Evolutionary conservation across 108 stramenopile genomes (phyloP).

Genomic region (Cyclotella choctawhatcheeana): DNA sequence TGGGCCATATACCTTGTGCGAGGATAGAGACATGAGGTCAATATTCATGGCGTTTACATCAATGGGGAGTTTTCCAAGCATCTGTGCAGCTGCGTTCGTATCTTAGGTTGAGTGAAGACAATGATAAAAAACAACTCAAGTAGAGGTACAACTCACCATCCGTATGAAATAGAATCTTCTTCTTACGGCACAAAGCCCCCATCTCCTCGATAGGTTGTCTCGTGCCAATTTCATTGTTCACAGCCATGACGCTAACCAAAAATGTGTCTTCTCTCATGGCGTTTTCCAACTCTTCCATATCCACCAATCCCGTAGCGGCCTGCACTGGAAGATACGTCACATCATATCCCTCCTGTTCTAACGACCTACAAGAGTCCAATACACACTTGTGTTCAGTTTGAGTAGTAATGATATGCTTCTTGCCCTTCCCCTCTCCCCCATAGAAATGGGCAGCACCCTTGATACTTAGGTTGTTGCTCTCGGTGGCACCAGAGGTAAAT

Average conservation of each 20-base stretch:
- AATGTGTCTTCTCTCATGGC: constrained; percentile 94
- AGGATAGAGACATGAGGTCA: constrained; percentile 96
- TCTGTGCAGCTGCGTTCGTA: constrained; percentile 87
- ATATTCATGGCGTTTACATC: constrained; percentile 94
- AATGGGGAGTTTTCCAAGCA: constrained; percentile 97
- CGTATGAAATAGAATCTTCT: constrained; percentile 97
- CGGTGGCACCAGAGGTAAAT: constrained; percentile 98
- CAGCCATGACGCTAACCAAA: constrained; percentile 97
- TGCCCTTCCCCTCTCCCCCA: constrained; percentile 52
- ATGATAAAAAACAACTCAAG: background rate
- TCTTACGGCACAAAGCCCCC: constrained; percentile 90
- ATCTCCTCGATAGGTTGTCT: constrained; percentile 96
- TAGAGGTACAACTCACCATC: constrained; percentile 65
- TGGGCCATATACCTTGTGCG: constrained; percentile 99
- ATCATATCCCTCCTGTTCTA: constrained; percentile 98
- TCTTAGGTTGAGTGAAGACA: too few relatives aligned
- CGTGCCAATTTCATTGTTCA: constrained; percentile 99
- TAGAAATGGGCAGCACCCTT: constrained; percentile 98
- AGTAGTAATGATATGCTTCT: constrained; percentile 97
- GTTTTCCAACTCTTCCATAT: constrained; percentile 86
- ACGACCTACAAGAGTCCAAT: constrained; percentile 93
- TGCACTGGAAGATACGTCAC: constrained; percentile 97
- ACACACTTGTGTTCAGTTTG: constrained; percentile 99
- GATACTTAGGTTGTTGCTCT: constrained; percentile 97
- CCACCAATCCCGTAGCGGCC: constrained; percentile 87